Base-by-base conservation (phyloP, 2,329 filamentous ascomycete genomes). In the Albophoma yamanashiensis region DNA sequence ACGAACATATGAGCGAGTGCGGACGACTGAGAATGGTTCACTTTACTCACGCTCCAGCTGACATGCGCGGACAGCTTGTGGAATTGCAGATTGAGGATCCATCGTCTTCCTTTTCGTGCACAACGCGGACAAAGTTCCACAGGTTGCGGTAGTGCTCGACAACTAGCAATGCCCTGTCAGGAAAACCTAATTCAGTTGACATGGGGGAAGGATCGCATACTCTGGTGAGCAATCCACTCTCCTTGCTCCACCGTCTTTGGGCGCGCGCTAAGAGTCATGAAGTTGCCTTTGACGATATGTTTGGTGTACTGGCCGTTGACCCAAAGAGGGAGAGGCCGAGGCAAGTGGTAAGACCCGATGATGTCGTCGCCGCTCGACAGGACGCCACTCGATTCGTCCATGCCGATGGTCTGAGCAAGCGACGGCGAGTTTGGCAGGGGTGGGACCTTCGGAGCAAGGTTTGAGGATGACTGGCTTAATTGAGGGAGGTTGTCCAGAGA, bases 221-320 rank as follows among this genome's bases (percentile, higher is more conserved):
- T 87, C 81, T 97, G 93, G 74, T 97, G 91, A 64, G 92, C 92
- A 67, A 97, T 83, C 93, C 93, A 97, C 75, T 97, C 93, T 65
- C 91, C 93, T 71, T 91, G 86, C 69, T 97, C 93, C 55, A 97
- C 90, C 60, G 94, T 92, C 78, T 93, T 92, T 27, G 93, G 93
- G 70, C 92, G 89, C 57, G 92, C 91, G 68, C 92, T 95, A 62
- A 97, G 77, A 14, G 93, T 97, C 88, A 96, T 91, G 72, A 97
- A 97, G 78, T 97, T 97, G 62, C 93, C 93, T 78, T 93, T 96
- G 69, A 97, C 92, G 65, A 96, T 96, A 69, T 96, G 86, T 71
- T 88, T 89, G 59, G 89, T 87, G 71, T 90, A 89, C 63, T 85
- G 78, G 60, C 88, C 82, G 69, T 89, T 88, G 68, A 92, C 84